Percentiles rank a stretch among this genome's conserved stretches.
Conservation (phyloP, 202 grass and related monocot genomes). For the Setaria italica region DNA sequence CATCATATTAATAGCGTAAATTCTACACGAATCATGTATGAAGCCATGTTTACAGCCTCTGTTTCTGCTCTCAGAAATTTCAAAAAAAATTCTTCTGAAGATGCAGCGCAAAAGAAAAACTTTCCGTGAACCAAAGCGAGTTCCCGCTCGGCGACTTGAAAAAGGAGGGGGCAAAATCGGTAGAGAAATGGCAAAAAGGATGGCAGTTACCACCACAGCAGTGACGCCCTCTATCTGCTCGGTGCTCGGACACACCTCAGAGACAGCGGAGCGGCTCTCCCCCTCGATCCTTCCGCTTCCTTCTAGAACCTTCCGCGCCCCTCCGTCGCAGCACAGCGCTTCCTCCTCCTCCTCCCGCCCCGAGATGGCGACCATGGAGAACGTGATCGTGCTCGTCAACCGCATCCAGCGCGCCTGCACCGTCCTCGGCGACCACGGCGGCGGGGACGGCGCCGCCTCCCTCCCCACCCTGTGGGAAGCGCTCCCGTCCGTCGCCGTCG, state of each 20-base stretch:
- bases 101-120: too few relatives aligned
- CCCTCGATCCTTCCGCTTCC: constrained; percentile 7
- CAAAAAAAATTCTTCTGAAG: too few relatives aligned
- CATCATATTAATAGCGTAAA: neutral
- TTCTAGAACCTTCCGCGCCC: constrained; percentile 38
- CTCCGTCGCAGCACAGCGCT: neutral
- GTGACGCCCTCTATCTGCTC: constrained; percentile 39
- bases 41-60: neutral
- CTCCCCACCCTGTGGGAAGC: constrained; percentile 90
- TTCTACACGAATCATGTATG: too few relatives aligned
- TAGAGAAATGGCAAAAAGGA: neutral
- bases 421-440: constrained; percentile 88
- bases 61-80: too few relatives aligned
- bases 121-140: neutral
- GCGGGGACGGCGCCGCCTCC: constrained; percentile 47
- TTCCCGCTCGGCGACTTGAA: constrained; percentile 25
- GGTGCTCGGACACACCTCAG: neutral
- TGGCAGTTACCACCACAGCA: neutral
- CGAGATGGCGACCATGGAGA: constrained; percentile 81
- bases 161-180: constrained; percentile 45
- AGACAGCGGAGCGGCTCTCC: neutral
- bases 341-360: neutral
- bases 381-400: constrained; percentile 86
- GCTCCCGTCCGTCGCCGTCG: constrained; percentile 90
- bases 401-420: constrained; percentile 94